Percentiles rank a stretch among this genome's conserved stretches.
phyloP scores from a whole-genome alignment of 352 stramenopile species.

The Plasmopara muralis region DNA sequence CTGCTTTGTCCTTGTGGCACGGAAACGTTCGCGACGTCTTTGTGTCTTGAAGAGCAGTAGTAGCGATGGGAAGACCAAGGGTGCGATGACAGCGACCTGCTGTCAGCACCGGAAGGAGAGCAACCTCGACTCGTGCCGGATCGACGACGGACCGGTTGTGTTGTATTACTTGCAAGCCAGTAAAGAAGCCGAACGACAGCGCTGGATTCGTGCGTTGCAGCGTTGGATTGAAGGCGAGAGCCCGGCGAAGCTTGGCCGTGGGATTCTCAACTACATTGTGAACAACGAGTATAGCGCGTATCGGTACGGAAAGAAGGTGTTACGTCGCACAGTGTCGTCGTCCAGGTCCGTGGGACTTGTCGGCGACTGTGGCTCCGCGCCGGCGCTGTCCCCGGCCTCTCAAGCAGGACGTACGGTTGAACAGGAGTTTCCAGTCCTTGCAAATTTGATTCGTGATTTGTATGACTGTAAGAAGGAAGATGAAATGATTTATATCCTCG shows the following conservation, averaged over 20 bases:
- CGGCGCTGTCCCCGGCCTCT: conserved; percentile 37
- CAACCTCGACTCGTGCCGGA: conserved; percentile 28
- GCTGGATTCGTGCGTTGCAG: conserved; percentile 65
- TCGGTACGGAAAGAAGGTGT: conserved; percentile 58
- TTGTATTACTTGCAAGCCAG: conserved; percentile 65
- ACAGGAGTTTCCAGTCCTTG: conserved; percentile 64
- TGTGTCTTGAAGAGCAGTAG: conserved; percentile 4
- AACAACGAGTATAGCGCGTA: conserved; percentile 63
- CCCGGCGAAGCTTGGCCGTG: conserved; percentile 44
- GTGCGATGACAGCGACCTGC: conserved; percentile 2
- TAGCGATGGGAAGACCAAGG: conserved; percentile 3
- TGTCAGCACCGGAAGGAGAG: conserved; percentile 59
- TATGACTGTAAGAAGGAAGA: conserved; percentile 63
- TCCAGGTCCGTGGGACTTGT: conserved; percentile 14
- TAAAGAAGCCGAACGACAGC: conserved; percentile 53
- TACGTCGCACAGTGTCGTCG: conserved; percentile 8
- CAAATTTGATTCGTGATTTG: conserved; percentile 71
- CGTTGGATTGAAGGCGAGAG: conserved; percentile 65
- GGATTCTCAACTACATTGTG: conserved; percentile 67
- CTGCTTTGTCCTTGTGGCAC: conserved; percentile 55
- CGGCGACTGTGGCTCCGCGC: conserved; percentile 10
- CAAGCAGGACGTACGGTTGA: conserved; percentile 52
- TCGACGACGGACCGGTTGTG: conserved; percentile 35
- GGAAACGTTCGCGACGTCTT: conserved; percentile 43
- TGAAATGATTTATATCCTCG: conserved; percentile 81